Conservation (phyloP, 768 basidiomycete species). For the Hericium alpestre region DNA sequence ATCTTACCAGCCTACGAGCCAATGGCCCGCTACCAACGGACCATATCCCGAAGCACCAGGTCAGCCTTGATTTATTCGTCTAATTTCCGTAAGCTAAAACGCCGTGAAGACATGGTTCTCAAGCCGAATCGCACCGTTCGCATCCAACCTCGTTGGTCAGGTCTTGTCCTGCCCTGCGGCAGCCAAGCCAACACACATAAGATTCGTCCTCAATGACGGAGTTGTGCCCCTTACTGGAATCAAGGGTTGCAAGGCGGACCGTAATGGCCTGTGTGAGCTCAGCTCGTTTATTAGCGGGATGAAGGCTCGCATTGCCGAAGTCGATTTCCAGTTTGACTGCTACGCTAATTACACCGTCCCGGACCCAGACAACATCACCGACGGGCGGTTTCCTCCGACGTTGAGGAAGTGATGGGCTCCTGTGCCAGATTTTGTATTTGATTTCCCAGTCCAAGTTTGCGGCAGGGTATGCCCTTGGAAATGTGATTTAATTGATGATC, state of each 20-base stretch:
- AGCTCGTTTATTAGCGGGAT: no score
- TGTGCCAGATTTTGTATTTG: constrained; percentile 8
- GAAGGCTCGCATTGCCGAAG: no score
- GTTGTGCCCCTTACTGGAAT: constrained; percentile 35
- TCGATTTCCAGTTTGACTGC: no score
- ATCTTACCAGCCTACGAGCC: constrained; percentile 31
- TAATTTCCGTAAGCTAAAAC: neutral
- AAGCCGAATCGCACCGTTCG: constrained; percentile 35
- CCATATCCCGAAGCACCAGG: constrained; percentile 24
- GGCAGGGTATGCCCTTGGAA: no score
- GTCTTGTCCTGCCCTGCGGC: constrained; percentile 27
- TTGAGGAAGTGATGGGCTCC: constrained; percentile 27
- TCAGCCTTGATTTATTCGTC: constrained; percentile 1
- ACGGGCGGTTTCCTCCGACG: no score
- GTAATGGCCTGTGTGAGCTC: neutral
- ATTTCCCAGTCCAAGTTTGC: no score
- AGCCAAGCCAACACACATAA: constrained; percentile 14
- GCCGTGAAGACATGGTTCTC: constrained; percentile 20
- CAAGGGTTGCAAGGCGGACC: constrained; percentile 27
- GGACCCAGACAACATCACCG: no score
- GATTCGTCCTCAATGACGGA: constrained; percentile 38
- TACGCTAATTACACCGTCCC: no score
- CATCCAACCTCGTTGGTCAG: constrained; percentile 34
- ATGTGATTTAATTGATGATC: no score
- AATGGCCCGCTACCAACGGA: constrained; percentile 30